A percentile compares a stretch with the other conserved stretches of the same genome.
phyloP scores from a whole-genome alignment of 2,329 filamentous ascomycete genomes.

The Anthostomella pinea region DNA sequence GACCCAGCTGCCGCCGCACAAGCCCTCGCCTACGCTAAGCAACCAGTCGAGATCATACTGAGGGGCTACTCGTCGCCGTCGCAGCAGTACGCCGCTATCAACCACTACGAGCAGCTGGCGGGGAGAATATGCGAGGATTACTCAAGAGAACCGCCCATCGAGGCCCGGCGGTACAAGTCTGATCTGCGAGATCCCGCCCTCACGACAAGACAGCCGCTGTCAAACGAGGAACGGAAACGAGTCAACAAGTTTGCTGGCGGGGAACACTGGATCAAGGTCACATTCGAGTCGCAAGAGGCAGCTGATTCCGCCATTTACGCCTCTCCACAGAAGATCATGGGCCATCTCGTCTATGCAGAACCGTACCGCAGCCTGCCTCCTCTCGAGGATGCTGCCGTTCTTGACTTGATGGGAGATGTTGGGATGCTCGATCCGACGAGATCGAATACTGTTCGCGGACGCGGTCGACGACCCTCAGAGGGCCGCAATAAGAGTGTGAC shows the following conservation, averaged over 20 bases:
- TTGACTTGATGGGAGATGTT: slow-evolving; percentile 45
- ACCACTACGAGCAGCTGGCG: slow-evolving; percentile 83
- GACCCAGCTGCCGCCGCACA: slow-evolving; percentile 29
- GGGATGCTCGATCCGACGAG: slow-evolving; percentile 32
- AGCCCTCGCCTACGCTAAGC: slow-evolving; percentile 29
- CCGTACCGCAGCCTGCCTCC: slow-evolving; percentile 65
- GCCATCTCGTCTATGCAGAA: slow-evolving; percentile 69
- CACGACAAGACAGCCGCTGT: slow-evolving; percentile 62
- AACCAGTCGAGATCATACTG: slow-evolving; percentile 73
- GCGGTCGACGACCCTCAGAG: slow-evolving; percentile 22
- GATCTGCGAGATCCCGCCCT: slow-evolving; percentile 72
- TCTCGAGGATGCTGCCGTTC: slow-evolving; percentile 60
- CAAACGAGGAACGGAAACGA: slow-evolving; percentile 69
- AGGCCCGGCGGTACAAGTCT: slow-evolving; percentile 67
- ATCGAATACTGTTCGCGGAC: slow-evolving; percentile 11
- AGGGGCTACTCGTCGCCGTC: slow-evolving; percentile 69
- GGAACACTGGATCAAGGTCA: slow-evolving; percentile 88
- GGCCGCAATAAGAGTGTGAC: slow-evolving; percentile 13
- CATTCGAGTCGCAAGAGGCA: slow-evolving; percentile 71
- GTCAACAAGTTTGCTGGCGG: slow-evolving; percentile 81
- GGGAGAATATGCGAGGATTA: slow-evolving; percentile 92
- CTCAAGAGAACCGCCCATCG: slow-evolving; percentile 74
- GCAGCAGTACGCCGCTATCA: slow-evolving; percentile 81
- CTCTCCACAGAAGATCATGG: slow-evolving; percentile 70
- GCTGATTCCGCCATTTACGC: slow-evolving; percentile 67